phyloP scores from a whole-genome alignment of 2,329 filamentous ascomycete genomes.

The Aureobasidium sp. region DNA sequence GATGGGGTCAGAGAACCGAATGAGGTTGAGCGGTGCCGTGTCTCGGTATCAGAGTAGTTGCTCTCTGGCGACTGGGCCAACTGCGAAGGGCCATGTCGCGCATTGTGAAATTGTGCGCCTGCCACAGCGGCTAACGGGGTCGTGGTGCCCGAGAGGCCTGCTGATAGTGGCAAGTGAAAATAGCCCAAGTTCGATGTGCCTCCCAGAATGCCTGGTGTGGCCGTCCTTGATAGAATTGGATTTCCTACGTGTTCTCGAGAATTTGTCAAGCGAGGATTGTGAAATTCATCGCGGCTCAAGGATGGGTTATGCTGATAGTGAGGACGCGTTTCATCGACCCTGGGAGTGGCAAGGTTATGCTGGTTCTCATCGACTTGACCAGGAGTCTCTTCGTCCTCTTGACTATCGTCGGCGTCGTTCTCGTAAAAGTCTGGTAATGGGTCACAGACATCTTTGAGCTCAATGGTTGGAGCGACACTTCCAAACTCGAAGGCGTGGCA shows the following conservation, averaged over 20 bases:
- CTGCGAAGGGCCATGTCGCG: constrained; percentile 21
- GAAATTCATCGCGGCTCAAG: constrained; percentile 12
- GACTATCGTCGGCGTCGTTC: constrained; percentile 59
- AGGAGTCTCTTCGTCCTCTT: constrained; percentile 34
- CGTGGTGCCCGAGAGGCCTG: constrained; percentile 65
- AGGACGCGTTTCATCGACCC: constrained; percentile 1
- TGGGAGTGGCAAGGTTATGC: background rate
- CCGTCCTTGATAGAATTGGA: constrained; percentile 34
- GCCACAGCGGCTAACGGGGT: constrained; percentile 75
- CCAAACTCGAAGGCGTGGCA: constrained; percentile 95
- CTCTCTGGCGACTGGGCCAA: constrained; percentile 11
- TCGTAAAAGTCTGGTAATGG: constrained; percentile 96
- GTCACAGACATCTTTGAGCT: constrained; percentile 95
- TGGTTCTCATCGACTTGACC: background rate
- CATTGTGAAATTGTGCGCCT: constrained; percentile 56
- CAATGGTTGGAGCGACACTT: constrained; percentile 70
- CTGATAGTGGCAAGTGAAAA: constrained; percentile 70
- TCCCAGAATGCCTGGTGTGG: constrained; percentile 57
- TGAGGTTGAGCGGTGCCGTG: constrained; percentile 29
- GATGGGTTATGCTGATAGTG: constrained; percentile 1
- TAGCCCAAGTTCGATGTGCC: constrained; percentile 73
- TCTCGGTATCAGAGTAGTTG: constrained; percentile 30
- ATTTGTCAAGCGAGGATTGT: constrained; percentile 14
- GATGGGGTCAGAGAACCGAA: constrained; percentile 42
- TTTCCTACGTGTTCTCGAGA: constrained; percentile 22